Evolutionary conservation across 2,329 filamentous ascomycete genomes (phyloP).

Genomic region (Xylaria sp.): DNA sequence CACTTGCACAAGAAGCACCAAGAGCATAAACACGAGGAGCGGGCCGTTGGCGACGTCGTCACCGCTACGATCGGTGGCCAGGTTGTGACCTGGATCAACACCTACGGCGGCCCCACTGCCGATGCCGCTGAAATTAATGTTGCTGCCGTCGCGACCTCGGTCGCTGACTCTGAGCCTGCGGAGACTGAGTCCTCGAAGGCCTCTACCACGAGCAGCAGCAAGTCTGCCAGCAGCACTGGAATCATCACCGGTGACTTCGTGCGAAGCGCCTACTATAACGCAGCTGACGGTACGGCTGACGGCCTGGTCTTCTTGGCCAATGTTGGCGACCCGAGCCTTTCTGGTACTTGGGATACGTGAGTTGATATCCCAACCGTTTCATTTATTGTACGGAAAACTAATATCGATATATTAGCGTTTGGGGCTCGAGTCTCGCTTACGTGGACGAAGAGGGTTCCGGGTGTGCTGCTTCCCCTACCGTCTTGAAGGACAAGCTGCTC

Average conservation of each 20-base stretch:
- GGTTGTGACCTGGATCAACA: conserved; percentile 63
- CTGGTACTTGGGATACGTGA: conserved; percentile 51
- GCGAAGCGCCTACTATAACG: conserved; percentile 54
- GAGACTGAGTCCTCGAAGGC: conserved; percentile 20
- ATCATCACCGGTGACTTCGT: conserved; percentile 44
- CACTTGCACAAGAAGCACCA: conserved; percentile 55
- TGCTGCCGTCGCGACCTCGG: conserved; percentile 22
- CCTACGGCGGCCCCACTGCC: conserved; percentile 50
- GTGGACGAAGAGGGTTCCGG: conserved; percentile 49
- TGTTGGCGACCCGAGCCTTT: conserved; percentile 50
- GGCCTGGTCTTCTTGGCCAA: conserved; percentile 57
- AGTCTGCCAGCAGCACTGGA: conserved; percentile 5
- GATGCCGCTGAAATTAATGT: conserved; percentile 28
- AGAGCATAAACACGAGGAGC: conserved; percentile 51
- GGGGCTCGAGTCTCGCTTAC: conserved; percentile 54
- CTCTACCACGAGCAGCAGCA: not conserved
- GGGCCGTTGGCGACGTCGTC: conserved; percentile 52
- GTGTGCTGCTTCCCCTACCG: conserved; percentile 46
- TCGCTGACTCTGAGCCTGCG: conserved; percentile 15
- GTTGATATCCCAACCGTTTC: conserved; percentile 28
- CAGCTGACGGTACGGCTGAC: conserved; percentile 46
- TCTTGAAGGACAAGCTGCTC: conserved; percentile 48
- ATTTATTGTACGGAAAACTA: not conserved
- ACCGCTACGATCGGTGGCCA: conserved; percentile 64
- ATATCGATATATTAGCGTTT: conserved; percentile 42